These are phyloP conservation scores for Suhomyces wounanorum DNA, from an alignment of 1,139 yeast genomes.

Conservation along the genomic window DNA sequence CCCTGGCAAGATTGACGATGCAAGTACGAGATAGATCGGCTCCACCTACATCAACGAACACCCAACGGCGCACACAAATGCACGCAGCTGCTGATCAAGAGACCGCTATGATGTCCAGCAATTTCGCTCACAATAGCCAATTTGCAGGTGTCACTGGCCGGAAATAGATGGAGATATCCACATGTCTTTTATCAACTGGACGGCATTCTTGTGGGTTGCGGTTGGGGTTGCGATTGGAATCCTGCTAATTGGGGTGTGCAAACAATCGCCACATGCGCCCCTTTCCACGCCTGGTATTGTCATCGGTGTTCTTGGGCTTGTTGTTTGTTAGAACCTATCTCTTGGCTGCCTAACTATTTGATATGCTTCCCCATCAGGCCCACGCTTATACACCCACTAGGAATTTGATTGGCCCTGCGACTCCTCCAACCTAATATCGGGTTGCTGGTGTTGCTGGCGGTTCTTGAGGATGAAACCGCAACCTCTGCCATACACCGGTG, in stretches of 20 bases:
- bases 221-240: not conserved
- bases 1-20: not conserved
- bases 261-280: not conserved
- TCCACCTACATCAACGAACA: not conserved
- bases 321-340: too few relatives aligned
- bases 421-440: too few relatives aligned
- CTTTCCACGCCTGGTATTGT: not conserved
- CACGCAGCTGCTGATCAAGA: not conserved
- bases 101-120: too few relatives aligned
- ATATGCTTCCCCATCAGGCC: not conserved
- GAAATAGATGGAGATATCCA: not conserved
- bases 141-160: not conserved
- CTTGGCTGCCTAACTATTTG: not conserved
- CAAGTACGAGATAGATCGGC: not conserved
- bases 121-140: not conserved
- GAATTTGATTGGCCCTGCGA: not conserved
- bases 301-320: not conserved
- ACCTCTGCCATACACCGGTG: too few relatives aligned
- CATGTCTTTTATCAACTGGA: not conserved
- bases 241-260: not conserved
- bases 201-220: not conserved
- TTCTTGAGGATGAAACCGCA: too few relatives aligned
- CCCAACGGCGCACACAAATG: not conserved
- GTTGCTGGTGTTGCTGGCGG: too few relatives aligned
- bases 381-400: not conserved